A percentile compares a stretch with the other conserved stretches of the same genome.
phyloP scores from a whole-genome alignment of 2,329 filamentous ascomycete species.

The Helminthosporium solani region DNA sequence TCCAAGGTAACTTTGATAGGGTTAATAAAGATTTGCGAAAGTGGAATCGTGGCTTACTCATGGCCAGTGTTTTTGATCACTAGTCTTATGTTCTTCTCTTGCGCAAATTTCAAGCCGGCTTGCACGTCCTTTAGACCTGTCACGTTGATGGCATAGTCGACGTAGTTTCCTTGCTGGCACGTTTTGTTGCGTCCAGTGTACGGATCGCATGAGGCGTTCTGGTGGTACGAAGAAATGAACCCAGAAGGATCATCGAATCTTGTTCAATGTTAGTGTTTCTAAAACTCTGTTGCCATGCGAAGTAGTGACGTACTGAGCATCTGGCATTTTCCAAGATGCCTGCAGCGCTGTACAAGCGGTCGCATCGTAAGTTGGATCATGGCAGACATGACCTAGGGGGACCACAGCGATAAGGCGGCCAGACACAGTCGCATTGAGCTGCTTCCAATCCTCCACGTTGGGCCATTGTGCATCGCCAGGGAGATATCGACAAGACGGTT shows the following conservation, averaged over 20 bases:
- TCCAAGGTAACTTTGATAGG: constrained; percentile 12
- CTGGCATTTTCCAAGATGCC: not conserved
- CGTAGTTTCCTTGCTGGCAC: constrained; percentile 20
- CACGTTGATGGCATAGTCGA: constrained; percentile 38
- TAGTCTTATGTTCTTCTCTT: constrained; percentile 12
- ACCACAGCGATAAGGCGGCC: constrained; percentile 35
- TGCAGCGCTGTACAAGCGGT: constrained; percentile 2
- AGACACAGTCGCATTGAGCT: constrained; percentile 32
- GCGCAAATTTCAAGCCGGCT: constrained; percentile 11
- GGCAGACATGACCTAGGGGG: constrained; percentile 35
- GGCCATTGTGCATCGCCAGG: constrained; percentile 35
- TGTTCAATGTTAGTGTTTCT: not conserved
- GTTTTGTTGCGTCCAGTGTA: constrained; percentile 1
- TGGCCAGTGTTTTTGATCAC: constrained; percentile 13
- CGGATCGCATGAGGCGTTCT: constrained; percentile 10
- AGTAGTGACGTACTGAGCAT: constrained; percentile 1
- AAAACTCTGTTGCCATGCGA: not conserved
- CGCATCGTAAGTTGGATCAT: constrained; percentile 13
- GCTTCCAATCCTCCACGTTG: constrained; percentile 21
- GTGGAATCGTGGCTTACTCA: constrained; percentile 1
- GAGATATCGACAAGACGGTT: constrained; percentile 3
- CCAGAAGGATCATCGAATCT: constrained; percentile 6
- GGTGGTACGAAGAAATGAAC: constrained; percentile 7
- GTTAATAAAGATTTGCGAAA: constrained; percentile 26
- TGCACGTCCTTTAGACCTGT: constrained; percentile 5